Base-by-base conservation (phyloP, 495 filamentous ascomycete genomes). In the Tuber borchii region DNA sequence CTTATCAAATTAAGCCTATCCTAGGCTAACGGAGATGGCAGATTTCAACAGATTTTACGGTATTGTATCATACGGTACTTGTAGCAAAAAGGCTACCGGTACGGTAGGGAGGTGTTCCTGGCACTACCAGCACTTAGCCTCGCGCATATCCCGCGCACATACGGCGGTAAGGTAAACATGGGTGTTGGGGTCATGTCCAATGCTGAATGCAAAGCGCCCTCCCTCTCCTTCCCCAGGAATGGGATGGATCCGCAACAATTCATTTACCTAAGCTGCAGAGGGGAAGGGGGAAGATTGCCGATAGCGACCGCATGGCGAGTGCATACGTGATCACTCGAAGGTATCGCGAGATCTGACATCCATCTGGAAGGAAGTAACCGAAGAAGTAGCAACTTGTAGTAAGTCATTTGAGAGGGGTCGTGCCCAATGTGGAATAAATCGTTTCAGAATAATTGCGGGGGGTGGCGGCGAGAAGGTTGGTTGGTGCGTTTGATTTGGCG, bases 331-430 rank as follows among this genome's bases (percentile, higher is more conserved):
- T 65, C 56, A 65, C 56, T 65, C 56, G 56, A 31, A 31, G 10
- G 56, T 31, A 65, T 65, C 10, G 10, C 26, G 56, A 26, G 26
- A 65, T 65, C 56, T 31, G 56, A 14, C 56, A 31, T 26, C 12
- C 26, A 31, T 65, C n/a, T 65, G n/a, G 56, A 65, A 65, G 56
- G 56, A 65, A 65, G 56, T 17, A 31, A 65, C 56, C 56, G 56
- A 56, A 56, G 51, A 31, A 2, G 56, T 16, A 31, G n/a, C 56
- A 31, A 31, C 26, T 31, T 6, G 26, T n/a, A 26, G 12, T 17
- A 16, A 31, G 56, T 65, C n/a, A 31, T 10, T 16, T 31, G 26
- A 65, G 56, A 65, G 48, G n/a, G 2, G n/a, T 56, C n/a, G 48
- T n/a, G 56, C 26, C 26, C n/a, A 17, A 65, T 31, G 3, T 31